Base-by-base conservation (phyloP, 73 alveolate genomes). In the Uronychia binucleata region DNA sequence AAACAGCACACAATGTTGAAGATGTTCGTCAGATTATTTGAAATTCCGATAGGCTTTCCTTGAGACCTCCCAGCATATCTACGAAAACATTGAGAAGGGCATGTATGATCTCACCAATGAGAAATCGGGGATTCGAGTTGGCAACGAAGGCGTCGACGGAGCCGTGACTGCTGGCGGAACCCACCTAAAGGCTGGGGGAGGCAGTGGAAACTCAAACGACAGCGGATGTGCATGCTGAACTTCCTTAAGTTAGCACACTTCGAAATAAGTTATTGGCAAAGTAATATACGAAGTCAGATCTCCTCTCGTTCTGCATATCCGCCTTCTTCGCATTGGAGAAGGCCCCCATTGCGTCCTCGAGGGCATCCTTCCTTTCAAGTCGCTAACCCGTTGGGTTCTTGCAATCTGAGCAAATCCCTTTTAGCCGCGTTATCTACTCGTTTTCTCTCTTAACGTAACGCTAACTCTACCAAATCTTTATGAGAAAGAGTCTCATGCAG, bases 391-490 rank as follows among this genome's bases (percentile, higher is more conserved):
- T 92, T 0, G 99, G 99, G 26, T 95, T 94, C 81, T 93, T 94
- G 35, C 91, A 89, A 58, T 95, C 99, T 67, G 99, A 98, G 85
- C 99, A 95, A 35, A 96, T 90, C 26, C 99, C 99, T 87, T 97
- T 97, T 74, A 97, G 84, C 82, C 96, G 92, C 80, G 96, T 97
- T 25, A 97, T 97, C 1, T 92, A 78, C 86, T 97, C 99, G 79
- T 94, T 90, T 85, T 96, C 98, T 67, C n/a, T n/a, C n/a, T n/a
- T n/a, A n/a, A n/a, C n/a, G n/a, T n/a, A n/a, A n/a, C n/a, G n/a
- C n/a, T n/a, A n/a, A n/a, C n/a, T n/a, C n/a, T 96, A 95, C 84
- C 99, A 95, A 28, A 96, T 58, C 26, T 96, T 95, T 33, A 85
- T 95, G 88, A 82, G 79, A 95, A 91, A 87, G 80, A 83, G 80